These are phyloP conservation scores for Tricholoma sp. DNA, from an alignment of 768 basidiomycete genomes.

Conservation along the genomic window DNA sequence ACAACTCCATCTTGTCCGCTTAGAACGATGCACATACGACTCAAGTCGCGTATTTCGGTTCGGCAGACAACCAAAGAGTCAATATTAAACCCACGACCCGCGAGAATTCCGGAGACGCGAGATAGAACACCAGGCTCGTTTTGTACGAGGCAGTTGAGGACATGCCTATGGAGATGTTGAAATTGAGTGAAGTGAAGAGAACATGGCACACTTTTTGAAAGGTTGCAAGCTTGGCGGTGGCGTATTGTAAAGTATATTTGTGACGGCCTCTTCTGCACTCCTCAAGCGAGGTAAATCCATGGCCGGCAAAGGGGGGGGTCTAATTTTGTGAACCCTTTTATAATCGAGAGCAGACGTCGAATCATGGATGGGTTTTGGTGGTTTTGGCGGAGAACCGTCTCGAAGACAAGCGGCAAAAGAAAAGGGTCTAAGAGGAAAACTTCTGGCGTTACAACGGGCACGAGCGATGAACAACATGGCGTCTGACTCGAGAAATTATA, in stretches of 20 bases:
- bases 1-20: conserved; percentile 97
- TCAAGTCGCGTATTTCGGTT: conserved; percentile 94
- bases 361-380: conserved; percentile 80
- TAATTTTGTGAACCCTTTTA: conserved; percentile 62
- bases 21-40: conserved; percentile 97
- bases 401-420: conserved; percentile 28
- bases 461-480: conserved; percentile 23
- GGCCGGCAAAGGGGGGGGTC: conserved; percentile 81
- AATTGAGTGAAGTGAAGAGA: background rate
- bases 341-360: conserved; percentile 95
- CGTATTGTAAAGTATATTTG: conserved; percentile 96
- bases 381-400: conserved; percentile 44
- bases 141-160: conserved; percentile 96
- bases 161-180: conserved; percentile 55
- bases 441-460: conserved; percentile 24
- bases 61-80: conserved; percentile 98
- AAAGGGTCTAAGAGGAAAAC: conserved; percentile 29
- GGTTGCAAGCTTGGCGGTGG: conserved; percentile 88
- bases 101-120: conserved; percentile 94
- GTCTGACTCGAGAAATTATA: conserved; percentile 1
- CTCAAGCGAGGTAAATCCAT: conserved; percentile 81
- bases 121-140: conserved; percentile 99
- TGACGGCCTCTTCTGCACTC: conserved; percentile 93
- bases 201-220: conserved; percentile 72
- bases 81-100: conserved; percentile 96